Base-by-base conservation (phyloP, 352 stramenopile genomes). In the Phytophthora melonis region DNA sequence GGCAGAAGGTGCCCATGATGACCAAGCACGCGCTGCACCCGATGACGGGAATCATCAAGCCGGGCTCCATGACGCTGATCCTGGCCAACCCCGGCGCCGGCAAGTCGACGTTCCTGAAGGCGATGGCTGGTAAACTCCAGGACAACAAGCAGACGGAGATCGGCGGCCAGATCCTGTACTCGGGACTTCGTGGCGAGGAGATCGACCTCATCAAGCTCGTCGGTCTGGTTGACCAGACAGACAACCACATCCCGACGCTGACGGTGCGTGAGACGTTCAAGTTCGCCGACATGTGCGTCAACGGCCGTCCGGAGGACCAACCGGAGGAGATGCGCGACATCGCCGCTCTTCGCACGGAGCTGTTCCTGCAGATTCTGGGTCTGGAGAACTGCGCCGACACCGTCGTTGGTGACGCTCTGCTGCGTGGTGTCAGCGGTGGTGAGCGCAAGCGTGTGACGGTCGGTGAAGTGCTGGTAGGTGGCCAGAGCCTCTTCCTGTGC, bases 201-300 rank as follows among this genome's bases (percentile, higher is more conserved):
- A 90, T 84, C 53, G 73, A 91, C 74, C 68, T 85, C 2, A 75
- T 84, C 58, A 94, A 94, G 70, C 68, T 93, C 5, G 85, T 83
- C 0, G 85, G 85, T 0, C 77, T 94, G 8, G 78, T 94, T 8
- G 87, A 93, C 53, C 87, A 81, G 63, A 83, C 77, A n/a, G 97
- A 99, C 75, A 85, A 88, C 50, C 23, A 25, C 97, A 84, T 93
- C 41, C 82, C 96, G 9, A 89, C 93, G 23, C 77, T 99, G 16
- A 99, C 96, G 5, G 97, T 99, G 0, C 83, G 93, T 19, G 96
- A 99, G 43, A 86, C 74, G 36, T 80, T 86, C 63, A 81, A 95
- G 62, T 99, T 99, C 79, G 92, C 96, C 21, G 97, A 97, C 69
- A 89, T 97, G 77, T 98, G 91, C 69, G 89, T 96, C 58, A 95